phyloP scores from a whole-genome alignment of 768 basidiomycete species.

The Porphyrellus cyaneotinctus region DNA sequence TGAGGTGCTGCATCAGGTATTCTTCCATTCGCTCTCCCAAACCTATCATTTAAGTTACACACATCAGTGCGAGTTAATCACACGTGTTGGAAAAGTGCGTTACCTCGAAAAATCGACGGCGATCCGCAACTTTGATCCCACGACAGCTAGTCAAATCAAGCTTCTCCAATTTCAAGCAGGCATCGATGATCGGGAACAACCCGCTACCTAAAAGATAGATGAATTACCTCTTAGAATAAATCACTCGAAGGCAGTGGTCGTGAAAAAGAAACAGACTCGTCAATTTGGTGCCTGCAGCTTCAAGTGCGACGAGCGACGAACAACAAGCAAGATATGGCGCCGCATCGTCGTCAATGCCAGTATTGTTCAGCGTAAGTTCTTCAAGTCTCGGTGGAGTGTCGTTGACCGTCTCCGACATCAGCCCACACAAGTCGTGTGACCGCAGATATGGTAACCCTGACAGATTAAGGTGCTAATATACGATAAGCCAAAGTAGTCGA shows the following conservation, averaged over 20 bases:
- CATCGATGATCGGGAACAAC: slow-evolving; percentile 54
- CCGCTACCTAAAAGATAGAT: slow-evolving; percentile 41
- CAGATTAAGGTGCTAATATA: slow-evolving; percentile 52
- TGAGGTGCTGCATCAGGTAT: background rate
- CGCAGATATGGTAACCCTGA: slow-evolving; percentile 48
- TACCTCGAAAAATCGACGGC: slow-evolving; percentile 65
- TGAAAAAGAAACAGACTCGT: slow-evolving; percentile 44
- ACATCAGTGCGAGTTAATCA: background rate
- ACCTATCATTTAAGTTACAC: slow-evolving; percentile 14
- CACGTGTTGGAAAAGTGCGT: slow-evolving; percentile 5
- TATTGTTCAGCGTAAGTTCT: slow-evolving; percentile 54
- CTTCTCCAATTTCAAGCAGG: slow-evolving; percentile 47
- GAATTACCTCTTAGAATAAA: background rate
- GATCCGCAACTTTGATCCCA: slow-evolving; percentile 53
- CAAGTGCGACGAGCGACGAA: slow-evolving; percentile 42
- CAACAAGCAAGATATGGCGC: slow-evolving; percentile 53
- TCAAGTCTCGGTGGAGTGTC: slow-evolving; percentile 38
- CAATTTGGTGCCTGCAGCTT: slow-evolving; percentile 55
- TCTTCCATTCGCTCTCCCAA: slow-evolving; percentile 23
- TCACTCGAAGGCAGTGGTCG: background rate
- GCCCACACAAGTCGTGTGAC: slow-evolving; percentile 48
- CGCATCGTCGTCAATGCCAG: slow-evolving; percentile 56
- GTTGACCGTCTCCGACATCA: slow-evolving; percentile 29
- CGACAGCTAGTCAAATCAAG: slow-evolving; percentile 67
- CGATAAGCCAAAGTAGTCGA: background rate